Conservation (phyloP, 2,329 filamentous ascomycete species). For the Pseudocercospora pini-densiflorae region DNA sequence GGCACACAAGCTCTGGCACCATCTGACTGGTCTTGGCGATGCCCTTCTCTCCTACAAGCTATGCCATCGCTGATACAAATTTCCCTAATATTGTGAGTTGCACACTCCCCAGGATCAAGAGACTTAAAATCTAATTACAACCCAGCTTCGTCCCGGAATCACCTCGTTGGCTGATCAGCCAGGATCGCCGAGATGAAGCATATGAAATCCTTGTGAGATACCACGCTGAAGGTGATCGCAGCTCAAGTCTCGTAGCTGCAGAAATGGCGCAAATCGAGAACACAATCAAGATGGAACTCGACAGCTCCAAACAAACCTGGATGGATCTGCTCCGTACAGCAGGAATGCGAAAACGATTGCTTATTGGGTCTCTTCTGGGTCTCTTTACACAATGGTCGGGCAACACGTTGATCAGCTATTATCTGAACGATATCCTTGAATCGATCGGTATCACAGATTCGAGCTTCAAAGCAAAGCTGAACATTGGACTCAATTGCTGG, state of each 20-base stretch:
- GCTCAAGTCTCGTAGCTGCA: conserved; percentile 66
- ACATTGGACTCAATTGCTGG: conserved; percentile 46
- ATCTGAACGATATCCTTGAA: conserved; percentile 39
- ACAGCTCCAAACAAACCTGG: conserved; percentile 50
- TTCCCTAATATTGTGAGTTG: conserved; percentile 22
- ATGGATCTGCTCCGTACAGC: conserved; percentile 26
- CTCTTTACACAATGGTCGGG: conserved; percentile 47
- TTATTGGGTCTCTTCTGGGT: conserved; percentile 43
- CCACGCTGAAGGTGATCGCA: conserved; percentile 64
- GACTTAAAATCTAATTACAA: background rate
- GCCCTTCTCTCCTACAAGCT: conserved; percentile 32
- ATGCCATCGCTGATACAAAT: conserved; percentile 29
- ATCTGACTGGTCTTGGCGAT: conserved; percentile 33
- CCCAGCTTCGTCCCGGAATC: background rate
- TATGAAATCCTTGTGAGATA: conserved; percentile 57
- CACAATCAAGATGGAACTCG: conserved; percentile 59
- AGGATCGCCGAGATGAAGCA: conserved; percentile 15
- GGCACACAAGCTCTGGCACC: conserved; percentile 25
- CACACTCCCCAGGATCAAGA: conserved; percentile 10
- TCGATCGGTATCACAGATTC: conserved; percentile 44
- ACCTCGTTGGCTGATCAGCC: background rate
- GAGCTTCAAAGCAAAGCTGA: conserved; percentile 44
- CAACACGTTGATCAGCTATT: conserved; percentile 44
- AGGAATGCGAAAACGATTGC: conserved; percentile 42
- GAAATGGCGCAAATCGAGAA: conserved; percentile 66